Evolutionary conservation across 768 basidiomycete species (phyloP), one percentile per base, ranked within the genome.

Genomic region (Asterophora lycoperdoides): DNA sequence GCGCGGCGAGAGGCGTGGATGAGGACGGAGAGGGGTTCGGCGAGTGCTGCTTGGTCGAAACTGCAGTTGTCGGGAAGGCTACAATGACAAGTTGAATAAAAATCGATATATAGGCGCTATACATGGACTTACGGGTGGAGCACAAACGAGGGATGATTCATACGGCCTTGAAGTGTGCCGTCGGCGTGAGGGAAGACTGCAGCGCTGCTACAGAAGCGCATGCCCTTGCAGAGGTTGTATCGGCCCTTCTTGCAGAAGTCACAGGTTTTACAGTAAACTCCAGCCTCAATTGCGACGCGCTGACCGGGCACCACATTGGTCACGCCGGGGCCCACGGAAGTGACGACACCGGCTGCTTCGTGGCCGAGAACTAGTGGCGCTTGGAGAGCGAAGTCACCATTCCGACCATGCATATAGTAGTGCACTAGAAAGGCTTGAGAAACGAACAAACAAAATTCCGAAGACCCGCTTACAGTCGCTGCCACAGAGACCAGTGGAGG

Each of bases 1-100:
- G 73, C 73, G 33, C 80, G 76, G 35, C 75, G 70, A 5, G 72
- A 68, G 23, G 80, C 80, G 51, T 83, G 80, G 44, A 95, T 75
- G 58, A 94, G 77, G 58, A 98, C 95, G 38, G 89, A 91, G 50
- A 98, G 84, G 19, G 95, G 95, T 64, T 98, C 95, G 8, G 93
- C 92, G 51, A 97, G 78, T 5, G 93, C 83, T 15, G 89, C 94
- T 56, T 82, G 78, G 54, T 92, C 87, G 60, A 83, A 90, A 32
- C 84, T 75, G 64, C 84, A 81, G 57, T 65, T 70, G 55, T 89
- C 83, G 18, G 93, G 90, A 18, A 96, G 72, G 18, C 89, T 90
- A 57, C 28, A 37, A 19, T 45, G 44, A 28, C 20, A 50, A 19
- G 8, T 41, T 38, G 35, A 26, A 41, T 15, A 19, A 32, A 26